phyloP scores from a whole-genome alignment of 495 filamentous ascomycete genomes.

The Niebla homalea region DNA sequence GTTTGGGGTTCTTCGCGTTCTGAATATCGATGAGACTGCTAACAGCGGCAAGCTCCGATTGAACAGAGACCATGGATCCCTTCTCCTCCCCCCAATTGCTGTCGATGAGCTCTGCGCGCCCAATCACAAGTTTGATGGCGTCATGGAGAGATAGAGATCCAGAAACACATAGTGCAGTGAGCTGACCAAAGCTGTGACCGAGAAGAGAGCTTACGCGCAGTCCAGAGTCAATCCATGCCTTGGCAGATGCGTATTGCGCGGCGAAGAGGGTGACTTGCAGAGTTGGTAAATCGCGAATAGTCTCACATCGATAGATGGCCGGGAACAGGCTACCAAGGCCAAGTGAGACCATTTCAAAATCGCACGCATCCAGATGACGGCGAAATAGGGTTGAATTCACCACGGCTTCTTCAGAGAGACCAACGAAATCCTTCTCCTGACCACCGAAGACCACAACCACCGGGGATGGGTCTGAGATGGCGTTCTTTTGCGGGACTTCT shows the following conservation, averaged over 20 bases:
- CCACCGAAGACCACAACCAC: slow-evolving; percentile 24
- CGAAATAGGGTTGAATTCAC: slow-evolving; percentile 19
- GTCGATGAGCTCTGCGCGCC: slow-evolving; percentile 32
- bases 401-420: slow-evolving; percentile 18
- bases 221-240: slow-evolving; percentile 35
- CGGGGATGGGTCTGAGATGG: slow-evolving; percentile 4
- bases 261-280: slow-evolving; percentile 35
- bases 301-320: slow-evolving; percentile 29
- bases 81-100: slow-evolving; percentile 31
- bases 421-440: slow-evolving; percentile 15
- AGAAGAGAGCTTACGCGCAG: slow-evolving; percentile 25
- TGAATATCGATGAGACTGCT: slow-evolving; percentile 1
- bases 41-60: slow-evolving; percentile 11
- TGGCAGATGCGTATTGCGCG: slow-evolving; percentile 35
- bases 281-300: slow-evolving; percentile 27
- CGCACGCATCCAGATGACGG: slow-evolving; percentile 18
- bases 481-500: background rate
- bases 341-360: background rate
- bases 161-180: slow-evolving; percentile 30
- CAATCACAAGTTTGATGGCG: slow-evolving; percentile 28
- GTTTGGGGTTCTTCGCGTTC: background rate
- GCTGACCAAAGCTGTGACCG: slow-evolving; percentile 40
- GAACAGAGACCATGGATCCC: slow-evolving; percentile 35
- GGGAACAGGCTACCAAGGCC: slow-evolving; percentile 26
- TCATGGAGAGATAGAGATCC: slow-evolving; percentile 24